These are phyloP conservation scores for Alloteropsis semialata DNA, from an alignment of 176 grass and related monocot genomes.

Conservation along the genomic window DNA sequence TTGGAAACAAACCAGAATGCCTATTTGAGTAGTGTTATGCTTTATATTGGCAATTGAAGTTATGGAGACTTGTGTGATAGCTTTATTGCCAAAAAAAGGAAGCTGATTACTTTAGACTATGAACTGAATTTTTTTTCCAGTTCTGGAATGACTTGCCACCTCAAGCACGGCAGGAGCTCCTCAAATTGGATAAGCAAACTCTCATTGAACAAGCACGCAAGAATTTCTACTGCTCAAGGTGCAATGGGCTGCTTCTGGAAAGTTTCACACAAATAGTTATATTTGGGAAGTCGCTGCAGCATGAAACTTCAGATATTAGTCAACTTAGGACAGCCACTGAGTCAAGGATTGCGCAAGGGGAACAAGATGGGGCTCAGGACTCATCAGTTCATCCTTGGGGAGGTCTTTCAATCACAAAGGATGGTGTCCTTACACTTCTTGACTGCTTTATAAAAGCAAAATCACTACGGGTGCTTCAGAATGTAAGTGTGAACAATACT, in stretches of 20 bases:
- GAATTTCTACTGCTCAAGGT: slow-evolving; percentile 95
- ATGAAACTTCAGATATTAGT: slow-evolving; percentile 42
- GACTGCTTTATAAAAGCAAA: slow-evolving; percentile 78
- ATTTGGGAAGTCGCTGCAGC: slow-evolving; percentile 67
- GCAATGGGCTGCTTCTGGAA: slow-evolving; percentile 89
- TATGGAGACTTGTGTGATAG: slow-evolving; percentile 15
- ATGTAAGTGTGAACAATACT: slow-evolving; percentile 53
- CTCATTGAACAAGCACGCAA: slow-evolving; percentile 91
- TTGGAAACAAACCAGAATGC: slow-evolving; percentile 1
- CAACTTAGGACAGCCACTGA: slow-evolving; percentile 18
- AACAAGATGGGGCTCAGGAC: slow-evolving; percentile 56
- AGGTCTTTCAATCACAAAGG: slow-evolving; percentile 78
- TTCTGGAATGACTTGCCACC: slow-evolving; percentile 79
- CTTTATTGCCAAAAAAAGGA: slow-evolving; percentile 3
- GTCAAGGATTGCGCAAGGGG: slow-evolving; percentile 27
- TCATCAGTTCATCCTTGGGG: slow-evolving; percentile 83
- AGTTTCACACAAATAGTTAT: slow-evolving; percentile 78
- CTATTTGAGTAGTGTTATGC: neutral
- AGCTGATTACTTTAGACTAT: slow-evolving; percentile 15
- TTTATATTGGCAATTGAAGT: slow-evolving; percentile 9
- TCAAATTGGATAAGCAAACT: slow-evolving; percentile 88
- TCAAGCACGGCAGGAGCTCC: slow-evolving; percentile 65
- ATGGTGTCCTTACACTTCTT: slow-evolving; percentile 83
- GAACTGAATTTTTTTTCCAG: slow-evolving; percentile 47
- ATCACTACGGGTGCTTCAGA: slow-evolving; percentile 72